Conservation (phyloP, 2,329 filamentous ascomycete species). For the Fusarium chlamydosporum region DNA sequence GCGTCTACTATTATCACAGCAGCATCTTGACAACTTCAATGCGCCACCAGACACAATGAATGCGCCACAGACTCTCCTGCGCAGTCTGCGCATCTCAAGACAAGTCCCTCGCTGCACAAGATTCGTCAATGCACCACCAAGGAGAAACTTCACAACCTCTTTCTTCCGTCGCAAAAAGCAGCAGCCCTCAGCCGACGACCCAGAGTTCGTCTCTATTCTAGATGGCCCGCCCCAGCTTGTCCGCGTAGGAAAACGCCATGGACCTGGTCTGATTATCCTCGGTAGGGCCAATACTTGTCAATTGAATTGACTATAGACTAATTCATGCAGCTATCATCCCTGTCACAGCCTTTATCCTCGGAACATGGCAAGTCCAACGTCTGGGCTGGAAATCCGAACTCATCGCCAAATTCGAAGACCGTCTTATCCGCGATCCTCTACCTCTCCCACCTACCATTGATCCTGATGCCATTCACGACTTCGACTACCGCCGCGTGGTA, state of each 20-base stretch:
- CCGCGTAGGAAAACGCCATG: constrained; percentile 79
- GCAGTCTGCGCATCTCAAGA: constrained; percentile 45
- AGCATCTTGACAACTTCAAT: constrained; percentile 20
- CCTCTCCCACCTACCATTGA: constrained; percentile 89
- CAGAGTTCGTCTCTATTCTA: constrained; percentile 85
- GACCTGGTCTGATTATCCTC: constrained; percentile 83
- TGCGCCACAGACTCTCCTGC: constrained; percentile 47
- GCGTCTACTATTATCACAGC: constrained; percentile 1
- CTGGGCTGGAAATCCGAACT: constrained; percentile 95
- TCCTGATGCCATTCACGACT: constrained; percentile 83
- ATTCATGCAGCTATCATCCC: constrained; percentile 79
- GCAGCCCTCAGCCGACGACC: constrained; percentile 76
- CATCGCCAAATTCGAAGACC: constrained; percentile 92
- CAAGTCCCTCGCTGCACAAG: constrained; percentile 30
- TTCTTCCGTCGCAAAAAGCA: constrained; percentile 54
- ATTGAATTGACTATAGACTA: background rate
- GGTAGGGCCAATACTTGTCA: constrained; percentile 59
- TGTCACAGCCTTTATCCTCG: constrained; percentile 88
- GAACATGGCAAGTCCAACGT: constrained; percentile 95
- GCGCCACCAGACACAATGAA: constrained; percentile 49
- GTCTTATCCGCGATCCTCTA: constrained; percentile 85
- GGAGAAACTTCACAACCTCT: constrained; percentile 41
- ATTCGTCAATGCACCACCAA: constrained; percentile 23
- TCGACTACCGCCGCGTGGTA: constrained; percentile 89
- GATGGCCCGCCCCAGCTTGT: constrained; percentile 88